Conservation (phyloP, 2,329 filamentous ascomycete species). For the Trichoderma citrinoviride region DNA sequence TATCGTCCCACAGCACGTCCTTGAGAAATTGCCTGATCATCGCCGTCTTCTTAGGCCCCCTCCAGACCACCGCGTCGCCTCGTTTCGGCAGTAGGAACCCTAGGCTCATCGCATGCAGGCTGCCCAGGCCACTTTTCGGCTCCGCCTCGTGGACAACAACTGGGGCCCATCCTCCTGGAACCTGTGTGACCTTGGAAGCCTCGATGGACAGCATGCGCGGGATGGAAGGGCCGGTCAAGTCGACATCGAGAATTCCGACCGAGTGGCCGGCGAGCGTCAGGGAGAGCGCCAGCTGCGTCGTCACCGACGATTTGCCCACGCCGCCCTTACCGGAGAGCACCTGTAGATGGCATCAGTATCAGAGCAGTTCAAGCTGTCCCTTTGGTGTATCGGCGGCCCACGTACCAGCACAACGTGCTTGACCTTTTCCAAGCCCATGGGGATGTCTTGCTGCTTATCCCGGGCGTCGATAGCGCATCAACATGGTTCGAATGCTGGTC, state of each 20-base stretch:
- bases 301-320: conserved; percentile 97
- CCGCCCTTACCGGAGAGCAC: conserved; percentile 95
- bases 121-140: conserved; percentile 52
- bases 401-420: conserved; percentile 73
- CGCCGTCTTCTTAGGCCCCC: conserved; percentile 96
- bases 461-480: background rate
- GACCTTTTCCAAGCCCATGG: conserved; percentile 52
- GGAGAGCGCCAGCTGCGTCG: conserved; percentile 89
- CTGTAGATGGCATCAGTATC: conserved; percentile 33
- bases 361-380: background rate
- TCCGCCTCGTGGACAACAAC: conserved; percentile 73
- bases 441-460: conserved; percentile 15
- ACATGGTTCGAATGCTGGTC: background rate
- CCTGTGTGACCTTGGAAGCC: conserved; percentile 83
- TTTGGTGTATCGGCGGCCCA: background rate
- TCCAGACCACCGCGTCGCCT: conserved; percentile 93
- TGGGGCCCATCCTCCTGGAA: conserved; percentile 87
- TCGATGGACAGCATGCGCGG: conserved; percentile 92
- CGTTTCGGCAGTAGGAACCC: conserved; percentile 82
- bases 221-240: conserved; percentile 94
- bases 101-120: conserved; percentile 82
- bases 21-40: conserved; percentile 97
- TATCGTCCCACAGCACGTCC: conserved; percentile 81
- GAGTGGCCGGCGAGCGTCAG: conserved; percentile 81
- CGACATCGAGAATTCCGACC: conserved; percentile 93